Conservation (phyloP, 805 yeast species). For the Metschnikowia reukaufii region DNA sequence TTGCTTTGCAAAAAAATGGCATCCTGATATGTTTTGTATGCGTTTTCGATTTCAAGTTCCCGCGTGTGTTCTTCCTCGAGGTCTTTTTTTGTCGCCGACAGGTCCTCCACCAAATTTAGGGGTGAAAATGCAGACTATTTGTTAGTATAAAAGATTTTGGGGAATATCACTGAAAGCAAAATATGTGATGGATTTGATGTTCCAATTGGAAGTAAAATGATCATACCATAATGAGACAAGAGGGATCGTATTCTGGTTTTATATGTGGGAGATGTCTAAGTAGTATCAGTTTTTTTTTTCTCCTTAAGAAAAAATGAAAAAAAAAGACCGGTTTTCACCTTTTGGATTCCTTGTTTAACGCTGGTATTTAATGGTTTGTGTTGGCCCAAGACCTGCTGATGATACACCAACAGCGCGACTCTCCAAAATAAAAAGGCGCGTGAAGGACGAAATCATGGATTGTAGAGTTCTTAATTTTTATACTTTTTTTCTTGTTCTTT, state of each 20-base stretch:
- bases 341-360: not conserved
- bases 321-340: not conserved
- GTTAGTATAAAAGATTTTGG: conserved; percentile 13
- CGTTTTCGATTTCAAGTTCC: conserved; percentile 87
- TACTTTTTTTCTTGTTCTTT: too few species aligned
- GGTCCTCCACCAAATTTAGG: conserved; percentile 71
- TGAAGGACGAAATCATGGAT: too few species aligned
- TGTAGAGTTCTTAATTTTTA: too few species aligned
- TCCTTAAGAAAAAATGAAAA: too few species aligned
- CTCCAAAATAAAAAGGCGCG: too few species aligned
- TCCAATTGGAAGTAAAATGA: too few species aligned
- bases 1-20: conserved; percentile 66
- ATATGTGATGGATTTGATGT: not conserved
- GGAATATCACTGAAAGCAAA: not conserved
- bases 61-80: conserved; percentile 82
- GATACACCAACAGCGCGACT: not conserved
- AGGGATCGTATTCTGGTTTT: not conserved
- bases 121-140: conserved; percentile 69
- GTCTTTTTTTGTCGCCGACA: conserved; percentile 53
- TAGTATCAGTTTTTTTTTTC: too few species aligned
- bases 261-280: not conserved
- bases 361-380: not conserved
- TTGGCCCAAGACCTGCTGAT: not conserved
- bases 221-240: not conserved
- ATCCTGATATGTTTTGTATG: conserved; percentile 68